Evolutionary conservation across 192 early-diverging fungal genomes (phyloP), one percentile per base, ranked within the genome.

Genomic region (Backusella psychrophila): DNA sequence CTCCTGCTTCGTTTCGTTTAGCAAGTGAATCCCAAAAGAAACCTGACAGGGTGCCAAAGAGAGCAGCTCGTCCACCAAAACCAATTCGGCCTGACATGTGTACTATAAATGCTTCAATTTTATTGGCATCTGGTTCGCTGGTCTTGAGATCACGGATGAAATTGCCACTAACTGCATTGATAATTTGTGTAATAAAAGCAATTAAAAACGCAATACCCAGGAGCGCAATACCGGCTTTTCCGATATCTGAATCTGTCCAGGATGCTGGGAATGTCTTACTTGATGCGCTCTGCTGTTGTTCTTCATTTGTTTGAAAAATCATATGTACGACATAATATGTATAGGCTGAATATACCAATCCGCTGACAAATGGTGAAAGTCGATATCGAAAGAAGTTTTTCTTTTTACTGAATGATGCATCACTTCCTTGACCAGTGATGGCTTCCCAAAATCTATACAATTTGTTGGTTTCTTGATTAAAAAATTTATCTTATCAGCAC

Each of bases 321-420:
- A 84, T 84, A 34, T 76, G 78, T 11, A 86, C 73, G 3, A 86
- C 75, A 65, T 82, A 86, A 34, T 76, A 78, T 15, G 75, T 71
- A 63, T 86, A 86, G n/a, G 83, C 85, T 35, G 77, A 66, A 77
- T 87, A 87, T 12, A 87, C 86, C 56, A 71, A 73, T 34, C 80
- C 84, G 14, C 79, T 81, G 11, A 87, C 86, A 68, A 87, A 80
- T 2, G 86, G 86, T 33, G 79, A 77, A 6, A 87, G 76, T 23
- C 86, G 79, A 63, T 77, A 87, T 21, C 79, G 73, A 68, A 87
- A 87, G 38, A 87, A 85, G 68, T 87, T 87, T 52, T 80, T 78
- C 29, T 69, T 73, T 53, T 77, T 75, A 44, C 78, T 52, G 39
- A 84, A 84, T 35, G 81, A 76, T 11, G 77, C 77, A 46, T 87